Base-by-base conservation (phyloP, 140 eudicot species). In the Cichorium intybus region DNA sequence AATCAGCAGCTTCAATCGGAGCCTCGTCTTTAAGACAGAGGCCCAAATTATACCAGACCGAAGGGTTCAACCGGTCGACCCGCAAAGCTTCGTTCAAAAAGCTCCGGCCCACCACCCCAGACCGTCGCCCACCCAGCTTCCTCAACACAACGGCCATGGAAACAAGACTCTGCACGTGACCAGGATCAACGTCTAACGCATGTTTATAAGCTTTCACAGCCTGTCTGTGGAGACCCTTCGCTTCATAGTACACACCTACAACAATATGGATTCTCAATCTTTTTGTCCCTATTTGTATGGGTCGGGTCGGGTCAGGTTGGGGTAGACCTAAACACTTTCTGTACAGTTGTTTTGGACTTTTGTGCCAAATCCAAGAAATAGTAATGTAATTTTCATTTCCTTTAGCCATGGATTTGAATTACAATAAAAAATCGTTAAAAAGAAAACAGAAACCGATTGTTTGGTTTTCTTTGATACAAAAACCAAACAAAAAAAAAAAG, bases 21-120 rank as follows among this genome's bases (percentile, higher is more conserved):
- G 84, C 85, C 43, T 71, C 76, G 2, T 87, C 81, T 77, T 43
- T 88, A 74, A 75, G 81, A 28, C 84, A 51, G 71, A 77, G 60
- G 52, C 99, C 99, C 4, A 93, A 86, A 78, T 83, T 77, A 77
- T 75, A 75, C 99, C 99, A 93, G 2, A 90, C 94, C 4, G 69
- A 54, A 22, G 80, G 47, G 39, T 78, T 82, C 87, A 71, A 88
- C 75, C 78, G 75, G 68, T 93, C 93, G 7, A 81, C 77, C 14
- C 86, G 79, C 50, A 93, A 45, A 0, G 97, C 97, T 74, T 86
- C 92, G 15, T 81, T 88, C 46, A 93, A 72, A 61, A 74, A 82
- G 79, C 95, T 86, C 72, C 86, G 79, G 20, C 77, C 74, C 57
- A 78, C 76, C 0, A 85, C 45, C 1, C 50, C 64, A 41, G 88